phyloP scores from a whole-genome alignment of 257 asterid genomes.

The Fraxinus cuspidata region DNA sequence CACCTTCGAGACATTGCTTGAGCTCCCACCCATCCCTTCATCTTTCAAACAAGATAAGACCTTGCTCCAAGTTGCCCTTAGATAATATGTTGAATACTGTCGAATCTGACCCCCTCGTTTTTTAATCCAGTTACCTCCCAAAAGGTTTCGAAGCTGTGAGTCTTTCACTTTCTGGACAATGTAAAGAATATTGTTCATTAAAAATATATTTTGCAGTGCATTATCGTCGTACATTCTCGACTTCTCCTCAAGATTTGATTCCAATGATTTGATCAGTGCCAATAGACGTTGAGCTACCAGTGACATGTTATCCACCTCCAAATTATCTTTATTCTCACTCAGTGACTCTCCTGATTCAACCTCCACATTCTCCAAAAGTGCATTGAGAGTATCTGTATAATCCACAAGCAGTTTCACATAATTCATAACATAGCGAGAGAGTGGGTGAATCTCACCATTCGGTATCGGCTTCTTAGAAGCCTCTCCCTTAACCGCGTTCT shows the following conservation, averaged over 20 bases:
- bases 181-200: conserved; percentile 91
- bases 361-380: conserved; percentile 54
- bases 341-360: conserved; percentile 30
- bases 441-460: conserved; percentile 89
- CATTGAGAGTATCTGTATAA: conserved; percentile 72
- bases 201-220: conserved; percentile 78
- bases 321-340: conserved; percentile 34
- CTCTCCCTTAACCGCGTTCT: conserved; percentile 90
- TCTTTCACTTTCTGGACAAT: conserved; percentile 90
- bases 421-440: conserved; percentile 93
- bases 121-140: conserved; percentile 87
- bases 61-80: conserved; percentile 91
- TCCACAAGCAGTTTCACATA: conserved; percentile 84
- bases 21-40: conserved; percentile 85
- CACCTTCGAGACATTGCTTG: conserved; percentile 72
- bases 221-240: conserved; percentile 79
- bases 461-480: conserved; percentile 72
- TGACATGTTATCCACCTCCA: conserved; percentile 54
- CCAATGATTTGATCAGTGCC: conserved; percentile 72
- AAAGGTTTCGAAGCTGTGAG: conserved; percentile 71
- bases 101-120: conserved; percentile 80
- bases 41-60: conserved; percentile 77
- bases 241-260: conserved; percentile 82
- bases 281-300: conserved; percentile 57
- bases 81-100: conserved; percentile 83